Base-by-base conservation (phyloP, 139 green algal species). In the Dunaliella primolecta region DNA sequence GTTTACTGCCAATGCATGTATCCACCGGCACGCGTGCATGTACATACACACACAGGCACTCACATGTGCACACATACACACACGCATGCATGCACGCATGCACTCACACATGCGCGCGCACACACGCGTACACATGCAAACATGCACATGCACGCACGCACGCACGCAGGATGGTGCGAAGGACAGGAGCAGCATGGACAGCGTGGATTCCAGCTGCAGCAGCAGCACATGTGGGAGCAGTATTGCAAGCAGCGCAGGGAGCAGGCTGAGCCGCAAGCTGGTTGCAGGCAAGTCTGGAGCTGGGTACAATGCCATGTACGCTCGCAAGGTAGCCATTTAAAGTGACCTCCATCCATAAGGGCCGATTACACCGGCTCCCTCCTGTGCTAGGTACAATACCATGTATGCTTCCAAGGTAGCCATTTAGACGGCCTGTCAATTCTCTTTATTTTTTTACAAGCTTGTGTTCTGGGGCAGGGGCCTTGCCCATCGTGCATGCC, bases 141-240 rank as follows among this genome's bases (percentile, higher is more conserved):
- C 46, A 64, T 15, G 15, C 46, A 64, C 46, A 64, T 15, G 27
- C 7, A 32, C 75, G 20, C n/a, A 32, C 30, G n/a, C 75, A 80
- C n/a, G 36, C 11, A n/a, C 29, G 21, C 71, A 77, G 3, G 33
- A 32, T 80, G 75, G 75, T 11, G 30, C 32, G 30, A 11, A 36
- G 1, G 21, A 23, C 75, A 80, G 33, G n/a, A 80, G 30, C 75
- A n/a, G 36, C 75, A 38, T 11, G n/a, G n/a, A n/a, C n/a, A n/a
- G n/a, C n/a, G n/a, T n/a, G n/a, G n/a, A n/a, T n/a, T n/a, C n/a
- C 75, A 38, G n/a, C 75, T 80, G 75, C 33, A 33, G 75, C 75
- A 80, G 75, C 75, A 80, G 75, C 30, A 80, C 75, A 20, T 80
- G 75, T 30, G 75, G 75, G 2, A 37, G 29, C 75, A 80, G 75